Evolutionary conservation across 1,284 basidiomycete genomes (phyloP).

Genomic region (Cutaneotrichosporon dermatis): DNA sequence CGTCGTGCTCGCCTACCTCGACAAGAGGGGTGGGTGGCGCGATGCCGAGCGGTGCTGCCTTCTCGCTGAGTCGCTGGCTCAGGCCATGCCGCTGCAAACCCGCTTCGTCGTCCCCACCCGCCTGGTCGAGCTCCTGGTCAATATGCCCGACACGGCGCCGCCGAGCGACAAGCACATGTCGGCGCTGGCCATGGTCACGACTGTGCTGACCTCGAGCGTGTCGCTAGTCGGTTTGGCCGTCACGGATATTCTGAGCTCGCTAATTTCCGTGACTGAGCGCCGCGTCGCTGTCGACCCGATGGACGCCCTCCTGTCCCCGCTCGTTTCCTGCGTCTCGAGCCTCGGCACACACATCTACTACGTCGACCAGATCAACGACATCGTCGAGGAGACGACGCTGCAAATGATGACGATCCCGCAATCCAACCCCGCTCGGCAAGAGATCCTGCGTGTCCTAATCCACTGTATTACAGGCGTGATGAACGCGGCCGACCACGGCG

Average conservation of each 20-base stretch:
- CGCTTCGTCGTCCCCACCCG: conserved; percentile 82
- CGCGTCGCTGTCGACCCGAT: conserved; percentile 61
- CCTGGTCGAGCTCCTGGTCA: conserved; percentile 73
- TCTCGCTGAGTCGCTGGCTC: conserved; percentile 69
- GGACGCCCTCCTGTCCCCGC: conserved; percentile 65
- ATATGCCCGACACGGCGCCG: conserved; percentile 59
- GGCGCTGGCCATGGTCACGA: conserved; percentile 76
- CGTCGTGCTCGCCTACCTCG: conserved; percentile 63
- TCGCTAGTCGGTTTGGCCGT: conserved; percentile 87
- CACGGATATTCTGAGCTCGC: conserved; percentile 75
- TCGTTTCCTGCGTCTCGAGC: conserved; percentile 77
- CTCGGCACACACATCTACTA: conserved; percentile 84
- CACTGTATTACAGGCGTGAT: conserved; percentile 42
- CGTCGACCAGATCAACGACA: conserved; percentile 91
- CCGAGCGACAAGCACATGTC: conserved; percentile 61
- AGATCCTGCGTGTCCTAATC: conserved; percentile 59
- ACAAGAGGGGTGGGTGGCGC: conserved; percentile 63
- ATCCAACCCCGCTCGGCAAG: conserved; percentile 55
- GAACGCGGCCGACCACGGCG: conserved; percentile 32
- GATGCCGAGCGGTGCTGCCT: conserved; percentile 72
- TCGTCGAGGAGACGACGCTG: conserved; percentile 76
- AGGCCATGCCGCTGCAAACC: conserved; percentile 88
- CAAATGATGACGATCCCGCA: conserved; percentile 56
- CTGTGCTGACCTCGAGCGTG: conserved; percentile 70
- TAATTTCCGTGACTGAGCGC: conserved; percentile 69